Evolutionary conservation across 1,284 basidiomycete genomes (phyloP).

Genomic region (Hortiboletus rubellus): DNA sequence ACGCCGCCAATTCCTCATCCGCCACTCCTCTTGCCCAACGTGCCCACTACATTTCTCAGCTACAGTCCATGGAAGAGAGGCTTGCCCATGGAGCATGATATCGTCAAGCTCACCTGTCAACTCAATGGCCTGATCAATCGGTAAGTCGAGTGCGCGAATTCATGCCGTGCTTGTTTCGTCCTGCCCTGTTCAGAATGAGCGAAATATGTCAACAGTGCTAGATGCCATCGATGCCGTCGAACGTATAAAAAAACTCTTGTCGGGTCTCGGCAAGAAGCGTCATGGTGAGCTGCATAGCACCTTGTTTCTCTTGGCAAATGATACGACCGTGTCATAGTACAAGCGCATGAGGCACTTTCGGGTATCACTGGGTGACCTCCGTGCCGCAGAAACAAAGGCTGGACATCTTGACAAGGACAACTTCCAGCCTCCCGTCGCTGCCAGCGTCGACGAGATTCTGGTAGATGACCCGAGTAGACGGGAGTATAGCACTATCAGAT

Average conservation of each 20-base stretch:
- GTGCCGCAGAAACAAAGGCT: constrained; percentile 76
- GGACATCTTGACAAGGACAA: constrained; percentile 20
- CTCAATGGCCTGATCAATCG: constrained; percentile 89
- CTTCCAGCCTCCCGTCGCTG: constrained; percentile 24
- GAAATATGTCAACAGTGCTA: constrained; percentile 85
- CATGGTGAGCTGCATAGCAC: constrained; percentile 49
- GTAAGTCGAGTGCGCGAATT: constrained; percentile 41
- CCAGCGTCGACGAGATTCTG: constrained; percentile 33
- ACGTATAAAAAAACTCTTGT: constrained; percentile 83
- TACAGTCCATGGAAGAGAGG: constrained; percentile 22
- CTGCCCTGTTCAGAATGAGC: constrained; percentile 59
- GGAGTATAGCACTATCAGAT: constrained; percentile 1
- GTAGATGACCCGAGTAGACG: constrained; percentile 21
- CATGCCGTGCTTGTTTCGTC: not conserved
- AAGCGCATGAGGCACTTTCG: constrained; percentile 81
- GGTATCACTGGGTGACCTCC: constrained; percentile 83
- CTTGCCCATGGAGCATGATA: constrained; percentile 28
- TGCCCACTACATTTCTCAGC: constrained; percentile 42
- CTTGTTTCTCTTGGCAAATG: not conserved
- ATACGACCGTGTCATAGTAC: constrained; percentile 47
- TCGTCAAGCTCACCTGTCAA: constrained; percentile 71
- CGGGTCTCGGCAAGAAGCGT: constrained; percentile 72
- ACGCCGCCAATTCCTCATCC: not conserved
- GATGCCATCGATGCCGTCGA: constrained; percentile 77
- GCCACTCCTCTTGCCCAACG: constrained; percentile 42